Percentiles rank a stretch among this genome's conserved stretches.
These are phyloP conservation scores for Malus domestica DNA, from an alignment of 306 rosid species.

Conservation along the genomic window ASM211411v1 NC_041790.1:35299501-35300000, in stretches of 20 bases:
- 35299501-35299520: too few relatives aligned
- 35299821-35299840: conserved; percentile 23
- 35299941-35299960: neutral
- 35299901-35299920: conserved; percentile 13
- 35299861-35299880: conserved; percentile 51
- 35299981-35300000: neutral
- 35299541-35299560: neutral
- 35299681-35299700: too few relatives aligned
- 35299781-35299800: conserved; percentile 3
- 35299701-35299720: too few relatives aligned
- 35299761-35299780: conserved; percentile 27
- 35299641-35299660: too few relatives aligned
- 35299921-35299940: neutral
- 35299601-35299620: fast-evolving
- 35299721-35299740: neutral
- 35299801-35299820: conserved; percentile 28
- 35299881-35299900: neutral
- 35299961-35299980: neutral
- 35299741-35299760: conserved; percentile 59
- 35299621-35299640: too few relatives aligned
- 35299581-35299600: neutral
- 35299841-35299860: conserved; percentile 33
- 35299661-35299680: too few relatives aligned
- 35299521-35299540: too few relatives aligned
- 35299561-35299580: conserved; percentile 31